These are phyloP conservation scores for Russula virescens DNA, from an alignment of 768 basidiomycete genomes.

Conservation along the genomic window DNA sequence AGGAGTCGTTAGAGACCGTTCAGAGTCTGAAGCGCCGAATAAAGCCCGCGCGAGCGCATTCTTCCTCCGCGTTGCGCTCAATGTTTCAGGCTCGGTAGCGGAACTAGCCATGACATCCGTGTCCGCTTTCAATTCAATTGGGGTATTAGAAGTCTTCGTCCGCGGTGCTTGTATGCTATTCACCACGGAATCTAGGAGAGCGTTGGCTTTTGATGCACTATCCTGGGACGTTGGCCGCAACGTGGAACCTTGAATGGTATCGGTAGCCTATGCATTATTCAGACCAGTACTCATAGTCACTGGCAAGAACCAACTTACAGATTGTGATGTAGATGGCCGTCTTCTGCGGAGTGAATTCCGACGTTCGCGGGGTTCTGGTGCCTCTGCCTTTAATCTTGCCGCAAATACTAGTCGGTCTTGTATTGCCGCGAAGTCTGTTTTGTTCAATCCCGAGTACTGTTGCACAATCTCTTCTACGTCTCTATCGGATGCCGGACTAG, in stretches of 20 bases:
- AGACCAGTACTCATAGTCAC: background rate
- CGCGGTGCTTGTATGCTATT: conserved; percentile 39
- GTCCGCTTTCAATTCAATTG: conserved; percentile 5
- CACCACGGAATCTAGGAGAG: conserved; percentile 58
- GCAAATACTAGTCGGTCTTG: conserved; percentile 72
- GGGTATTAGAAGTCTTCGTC: conserved; percentile 17
- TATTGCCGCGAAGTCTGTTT: conserved; percentile 61
- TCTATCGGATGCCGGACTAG: conserved; percentile 43
- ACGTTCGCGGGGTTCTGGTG: conserved; percentile 55
- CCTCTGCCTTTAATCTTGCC: conserved; percentile 50
- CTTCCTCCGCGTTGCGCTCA: conserved; percentile 45
- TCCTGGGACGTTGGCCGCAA: conserved; percentile 36
- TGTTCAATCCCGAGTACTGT: conserved; percentile 61
- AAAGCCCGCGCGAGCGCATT: conserved; percentile 72
- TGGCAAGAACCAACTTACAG: conserved; percentile 35
- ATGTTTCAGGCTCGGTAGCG: conserved; percentile 32
- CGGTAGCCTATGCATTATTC: conserved; percentile 42
- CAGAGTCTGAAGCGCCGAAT: conserved; percentile 50
- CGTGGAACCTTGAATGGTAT: conserved; percentile 45
- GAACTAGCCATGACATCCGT: conserved; percentile 29
- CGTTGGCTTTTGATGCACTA: conserved; percentile 53
- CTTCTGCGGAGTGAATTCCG: conserved; percentile 67
- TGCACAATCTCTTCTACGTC: conserved; percentile 64
- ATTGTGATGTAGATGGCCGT: conserved; percentile 79
- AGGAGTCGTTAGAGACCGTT: conserved; percentile 30